These are phyloP conservation scores for Botrytis tulipae DNA, from an alignment of 2,329 filamentous ascomycete species.

Conservation along the genomic window DNA sequence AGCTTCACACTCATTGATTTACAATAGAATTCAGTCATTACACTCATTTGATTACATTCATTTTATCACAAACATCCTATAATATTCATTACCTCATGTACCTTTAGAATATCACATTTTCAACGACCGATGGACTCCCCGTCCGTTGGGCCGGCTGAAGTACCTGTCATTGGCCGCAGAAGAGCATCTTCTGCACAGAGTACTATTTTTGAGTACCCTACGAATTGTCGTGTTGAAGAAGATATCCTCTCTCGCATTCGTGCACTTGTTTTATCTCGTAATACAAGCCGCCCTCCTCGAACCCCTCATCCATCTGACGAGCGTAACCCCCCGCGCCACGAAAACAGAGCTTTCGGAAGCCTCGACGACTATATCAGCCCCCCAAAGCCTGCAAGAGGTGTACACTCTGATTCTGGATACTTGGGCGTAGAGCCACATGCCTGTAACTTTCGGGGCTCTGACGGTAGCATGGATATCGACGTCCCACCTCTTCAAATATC, in stretches of 20 bases:
- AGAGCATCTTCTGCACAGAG: constrained; percentile 28
- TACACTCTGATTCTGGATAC: constrained; percentile 28
- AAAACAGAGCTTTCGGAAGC: constrained; percentile 15
- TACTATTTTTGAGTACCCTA: constrained; percentile 31
- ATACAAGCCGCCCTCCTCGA: constrained; percentile 30
- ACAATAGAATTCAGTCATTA: constrained; percentile 2
- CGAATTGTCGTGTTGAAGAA: constrained; percentile 31
- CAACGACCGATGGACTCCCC: constrained; percentile 29
- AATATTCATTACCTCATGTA: constrained; percentile 17
- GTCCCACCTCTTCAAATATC: not conserved
- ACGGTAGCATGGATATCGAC: constrained; percentile 23
- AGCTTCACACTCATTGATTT: constrained; percentile 8
- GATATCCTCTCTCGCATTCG: constrained; percentile 36
- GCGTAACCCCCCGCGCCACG: constrained; percentile 14
- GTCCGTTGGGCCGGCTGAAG: constrained; percentile 24
- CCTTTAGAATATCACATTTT: constrained; percentile 1
- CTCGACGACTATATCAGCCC: constrained; percentile 27
- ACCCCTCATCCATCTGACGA: constrained; percentile 35
- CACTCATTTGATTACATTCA: constrained; percentile 24
- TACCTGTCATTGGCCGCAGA: constrained; percentile 22
- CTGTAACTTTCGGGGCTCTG: not conserved
- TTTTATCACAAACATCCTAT: constrained; percentile 17
- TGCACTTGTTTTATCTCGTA: constrained; percentile 34
- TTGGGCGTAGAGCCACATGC: constrained; percentile 19
- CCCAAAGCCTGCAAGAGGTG: constrained; percentile 17